These are phyloP conservation scores for Triticum aestivum DNA, from an alignment of 176 grass and related monocot genomes.

Conservation along the genomic window DNA sequence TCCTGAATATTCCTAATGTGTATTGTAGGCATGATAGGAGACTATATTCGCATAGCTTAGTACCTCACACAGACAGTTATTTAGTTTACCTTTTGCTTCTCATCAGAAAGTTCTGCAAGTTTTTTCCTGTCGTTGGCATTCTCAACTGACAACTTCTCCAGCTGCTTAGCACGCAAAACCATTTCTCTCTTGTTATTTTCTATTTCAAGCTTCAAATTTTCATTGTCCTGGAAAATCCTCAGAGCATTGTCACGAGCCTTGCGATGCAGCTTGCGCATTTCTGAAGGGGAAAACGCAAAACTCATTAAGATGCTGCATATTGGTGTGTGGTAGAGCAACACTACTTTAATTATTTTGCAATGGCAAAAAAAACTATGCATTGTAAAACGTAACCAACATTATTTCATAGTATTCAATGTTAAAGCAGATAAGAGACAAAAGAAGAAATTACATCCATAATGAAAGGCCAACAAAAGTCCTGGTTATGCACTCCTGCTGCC, in stretches of 20 bases:
- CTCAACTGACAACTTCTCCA: slow-evolving; percentile 53
- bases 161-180: slow-evolving; percentile 51
- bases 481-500: background rate
- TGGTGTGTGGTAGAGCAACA: slow-evolving; percentile 6
- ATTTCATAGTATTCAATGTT: slow-evolving; percentile 1
- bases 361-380: background rate
- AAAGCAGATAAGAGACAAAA: background rate
- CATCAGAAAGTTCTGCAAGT: slow-evolving; percentile 56
- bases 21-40: slow-evolving; percentile 12
- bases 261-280: slow-evolving; percentile 68
- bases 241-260: slow-evolving; percentile 54
- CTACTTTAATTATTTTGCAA: slow-evolving; percentile 9
- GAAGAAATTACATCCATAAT: background rate
- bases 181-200: slow-evolving; percentile 72
- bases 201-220: slow-evolving; percentile 73
- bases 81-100: slow-evolving; percentile 75
- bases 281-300: slow-evolving; percentile 43
- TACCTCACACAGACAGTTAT: slow-evolving; percentile 1
- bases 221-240: slow-evolving; percentile 69
- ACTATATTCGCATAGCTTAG: slow-evolving; percentile 10
- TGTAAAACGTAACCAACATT: background rate
- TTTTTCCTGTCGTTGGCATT: slow-evolving; percentile 68
- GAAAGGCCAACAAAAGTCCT: background rate
- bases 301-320: background rate
- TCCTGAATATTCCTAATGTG: slow-evolving; percentile 1